phyloP scores from a whole-genome alignment of 2,329 filamentous ascomycete species.

The Trematosphaeria pertusa region DNA sequence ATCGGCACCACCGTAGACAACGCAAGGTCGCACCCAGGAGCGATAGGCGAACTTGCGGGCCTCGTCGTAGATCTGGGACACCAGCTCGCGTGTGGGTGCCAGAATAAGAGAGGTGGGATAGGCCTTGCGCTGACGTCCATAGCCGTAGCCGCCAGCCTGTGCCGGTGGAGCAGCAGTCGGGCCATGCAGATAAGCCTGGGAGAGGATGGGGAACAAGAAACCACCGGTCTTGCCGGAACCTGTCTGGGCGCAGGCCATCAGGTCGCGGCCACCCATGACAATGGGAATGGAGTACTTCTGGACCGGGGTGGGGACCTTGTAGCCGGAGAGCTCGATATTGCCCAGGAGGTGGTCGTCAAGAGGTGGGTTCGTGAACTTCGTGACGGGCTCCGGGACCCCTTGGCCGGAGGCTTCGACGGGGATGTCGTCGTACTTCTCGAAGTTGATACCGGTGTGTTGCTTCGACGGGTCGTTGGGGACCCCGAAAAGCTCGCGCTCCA shows the following conservation, averaged over 20 bases:
- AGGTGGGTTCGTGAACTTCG: conserved; percentile 90
- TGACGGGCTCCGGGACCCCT: conserved; percentile 90
- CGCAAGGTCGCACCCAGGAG: conserved; percentile 97
- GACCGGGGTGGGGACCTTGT: conserved; percentile 94
- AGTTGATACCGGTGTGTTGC: conserved; percentile 99
- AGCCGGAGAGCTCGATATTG: conserved; percentile 94
- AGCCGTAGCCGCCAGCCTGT: conserved; percentile 68
- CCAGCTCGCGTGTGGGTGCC: conserved; percentile 95
- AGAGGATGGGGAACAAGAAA: conserved; percentile 98
- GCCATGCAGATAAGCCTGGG: conserved; percentile 92
- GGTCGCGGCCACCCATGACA: conserved; percentile 94
- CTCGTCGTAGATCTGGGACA: conserved; percentile 98
- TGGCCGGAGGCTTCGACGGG: conserved; percentile 96
- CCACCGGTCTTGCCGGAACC: conserved; percentile 99
- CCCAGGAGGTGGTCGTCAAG: conserved; percentile 90
- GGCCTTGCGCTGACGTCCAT: conserved; percentile 94
- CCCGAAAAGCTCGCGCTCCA: conserved; percentile 97
- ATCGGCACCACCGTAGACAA: conserved; percentile 98
- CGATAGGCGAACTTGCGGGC: conserved; percentile 98
- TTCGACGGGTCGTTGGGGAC: conserved; percentile 89
- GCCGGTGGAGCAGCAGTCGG: conserved; percentile 73
- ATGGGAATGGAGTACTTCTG: conserved; percentile 99
- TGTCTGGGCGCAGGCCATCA: conserved; percentile 99
- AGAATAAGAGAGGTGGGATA: conserved; percentile 96
- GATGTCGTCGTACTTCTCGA: conserved; percentile 99